Evolutionary conservation across 768 basidiomycete genomes (phyloP), one percentile per base, ranked within the genome.

Genomic region (Paxillus ammoniavirescens): DNA sequence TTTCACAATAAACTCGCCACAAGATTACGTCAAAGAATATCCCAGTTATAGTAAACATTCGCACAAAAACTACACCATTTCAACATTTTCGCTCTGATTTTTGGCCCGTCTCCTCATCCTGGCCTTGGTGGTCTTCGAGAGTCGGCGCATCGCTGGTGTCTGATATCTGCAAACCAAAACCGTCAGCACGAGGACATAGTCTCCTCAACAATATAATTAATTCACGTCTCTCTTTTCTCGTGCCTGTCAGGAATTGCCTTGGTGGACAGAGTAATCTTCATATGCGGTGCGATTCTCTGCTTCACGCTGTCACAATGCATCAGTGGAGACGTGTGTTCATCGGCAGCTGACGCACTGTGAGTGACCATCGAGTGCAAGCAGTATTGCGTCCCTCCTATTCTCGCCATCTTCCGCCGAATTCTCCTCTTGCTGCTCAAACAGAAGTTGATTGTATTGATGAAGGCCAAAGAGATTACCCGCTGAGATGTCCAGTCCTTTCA

Each of bases 391-490:
- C n/a, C 52, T 47, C 49, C 62, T 70, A 7, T 65, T 59, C 1
- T 74, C 70, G 42, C 75, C 72, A 13, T 71, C 70, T 17, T 72
- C 73, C 33, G 64, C 66, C 4, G 65, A 56, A 12, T 65, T 60
- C 21, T 33, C 30, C 17, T 48, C 60, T 49, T 21, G 59, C 15
- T 49, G 58, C 26, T 91, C 67, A 41, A 63, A 79, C 0, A 82
- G 81, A 10, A 91, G 69, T 50, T 87, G 78, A 57, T 91, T 92
- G 71, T 91, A 91, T 64, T 92, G 90, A 63, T 89, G 80, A 33
- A 92, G 68, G 3, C 89, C 89, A 4, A 68, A 66, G 26, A 73
- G 64, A 42, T 74, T 72, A n/a, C 68, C 66, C 2, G 74, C 75
- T 12, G 70, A 77, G 17, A 67, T 58, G 40, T 77, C 77, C 6